Evolutionary conservation across 495 filamentous ascomycete genomes (phyloP).

Genomic region (Podospora pseudoanserina): DNA sequence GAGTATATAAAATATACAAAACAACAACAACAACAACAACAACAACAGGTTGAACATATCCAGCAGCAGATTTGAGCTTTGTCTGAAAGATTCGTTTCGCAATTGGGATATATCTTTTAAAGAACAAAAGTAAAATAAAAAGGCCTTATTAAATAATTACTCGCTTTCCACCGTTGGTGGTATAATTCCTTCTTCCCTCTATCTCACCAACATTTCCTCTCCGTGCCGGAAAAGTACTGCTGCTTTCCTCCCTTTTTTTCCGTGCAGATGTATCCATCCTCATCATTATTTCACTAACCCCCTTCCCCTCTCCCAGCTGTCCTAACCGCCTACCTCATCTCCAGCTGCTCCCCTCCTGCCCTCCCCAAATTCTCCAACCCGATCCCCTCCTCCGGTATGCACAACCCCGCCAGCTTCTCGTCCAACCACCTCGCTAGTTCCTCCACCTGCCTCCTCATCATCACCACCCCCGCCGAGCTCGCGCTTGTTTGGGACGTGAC

Average conservation of each 20-base stretch:
- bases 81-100: no score
- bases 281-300: neutral
- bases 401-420: constrained; percentile 38
- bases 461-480: constrained; percentile 23
- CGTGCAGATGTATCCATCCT: no score
- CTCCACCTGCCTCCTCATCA: constrained; percentile 45
- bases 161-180: no score
- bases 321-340: neutral
- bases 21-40: neutral
- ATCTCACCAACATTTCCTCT: no score
- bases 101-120: no score
- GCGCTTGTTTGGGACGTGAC: constrained; percentile 7
- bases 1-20: neutral
- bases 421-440: constrained; percentile 47
- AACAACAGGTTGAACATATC: neutral
- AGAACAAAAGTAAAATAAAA: no score
- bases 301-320: neutral
- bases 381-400: constrained; percentile 43
- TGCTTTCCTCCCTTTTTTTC: no score
- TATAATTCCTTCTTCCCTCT: no score
- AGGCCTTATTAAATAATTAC: no score
- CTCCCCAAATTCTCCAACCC: constrained; percentile 15
- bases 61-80: no score
- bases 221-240: no score
- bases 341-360: neutral